Evolutionary conservation across 225 moss, liverwort and hornwort genomes (phyloP), one percentile per base, ranked within the genome.

Genomic region (Anthoceros angustus): DNA sequence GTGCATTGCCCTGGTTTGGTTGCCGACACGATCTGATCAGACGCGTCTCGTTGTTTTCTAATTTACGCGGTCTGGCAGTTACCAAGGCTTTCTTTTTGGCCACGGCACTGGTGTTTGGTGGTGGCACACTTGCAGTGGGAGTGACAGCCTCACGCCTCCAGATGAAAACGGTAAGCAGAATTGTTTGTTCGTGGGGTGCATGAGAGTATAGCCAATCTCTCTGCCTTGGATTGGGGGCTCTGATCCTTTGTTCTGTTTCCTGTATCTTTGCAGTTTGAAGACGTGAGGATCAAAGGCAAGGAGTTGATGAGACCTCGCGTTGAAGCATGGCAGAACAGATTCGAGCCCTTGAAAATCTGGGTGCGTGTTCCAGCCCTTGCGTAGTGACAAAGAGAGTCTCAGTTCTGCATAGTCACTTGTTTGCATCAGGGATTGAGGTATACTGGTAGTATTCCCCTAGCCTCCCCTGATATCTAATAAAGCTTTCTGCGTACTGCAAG

Each of bases 71-170:
- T 45, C 64, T 63, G 63, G 72, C 82, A 90, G 85, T 87, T 64
- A 65, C 77, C 48, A 90, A 80, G 73, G 85, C 90, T 23, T 90
- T 90, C 43, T 70, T 74, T 49, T 65, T 68, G 63, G 81, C 87
- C 63, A 80, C 76, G 61, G 63, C 75, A 45, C 49, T 90, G 32
- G 72, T 87, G 38, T 84, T 86, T 42, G 78, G 83, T 25, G 82
- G 87, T 60, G 75, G 69, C 64, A 46, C 70, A 18, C 66, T 82
- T 42, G 77, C 64, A 70, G 72, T 83, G 48, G 81, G 70, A 24
- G 42, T 68, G 68, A 63, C 75, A 55, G 75, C 75, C 64, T 74
- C 69, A 46, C 66, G 12, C n/a, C 73, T 87, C n/a, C 87, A 77
- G 43, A 72, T 87, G 68, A 79, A 73, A 78, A 87, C 85, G 68